These are phyloP conservation scores for Ceratobasidium sp. DNA, from an alignment of 1,284 basidiomycete species.

Conservation along the genomic window DNA sequence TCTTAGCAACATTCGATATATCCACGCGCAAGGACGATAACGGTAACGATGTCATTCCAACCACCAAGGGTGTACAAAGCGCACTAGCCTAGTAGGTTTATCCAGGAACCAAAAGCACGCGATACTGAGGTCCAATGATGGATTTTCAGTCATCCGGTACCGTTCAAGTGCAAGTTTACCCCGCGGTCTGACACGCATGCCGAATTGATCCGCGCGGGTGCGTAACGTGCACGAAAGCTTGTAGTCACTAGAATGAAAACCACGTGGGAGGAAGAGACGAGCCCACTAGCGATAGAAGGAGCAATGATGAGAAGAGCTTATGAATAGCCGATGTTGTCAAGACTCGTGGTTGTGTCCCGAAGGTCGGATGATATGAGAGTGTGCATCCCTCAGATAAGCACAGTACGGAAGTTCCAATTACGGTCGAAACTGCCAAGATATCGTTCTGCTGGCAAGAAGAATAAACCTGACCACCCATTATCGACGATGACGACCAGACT, in stretches of 20 bases:
- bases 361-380: too few relatives aligned
- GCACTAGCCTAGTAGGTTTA: slow-evolving; percentile 7
- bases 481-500: slow-evolving; percentile 6
- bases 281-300: background rate
- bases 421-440: background rate
- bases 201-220: background rate
- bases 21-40: slow-evolving; percentile 7
- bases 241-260: background rate
- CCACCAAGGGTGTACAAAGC: background rate
- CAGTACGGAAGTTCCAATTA: background rate
- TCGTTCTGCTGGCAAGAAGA: background rate
- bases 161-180: slow-evolving; percentile 18
- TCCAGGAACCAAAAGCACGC: background rate
- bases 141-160: slow-evolving; percentile 1
- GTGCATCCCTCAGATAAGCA: too few relatives aligned
- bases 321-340: background rate
- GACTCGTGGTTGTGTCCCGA: background rate
- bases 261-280: background rate
- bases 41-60: slow-evolving; percentile 6
- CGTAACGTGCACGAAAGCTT: background rate
- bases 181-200: slow-evolving; percentile 1
- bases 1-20: slow-evolving; percentile 17
- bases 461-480: slow-evolving; percentile 2
- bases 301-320: background rate
- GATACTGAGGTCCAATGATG: background rate